Base-by-base conservation (phyloP, 2,329 filamentous ascomycete species). In the Albifimbria verrucaria region DNA sequence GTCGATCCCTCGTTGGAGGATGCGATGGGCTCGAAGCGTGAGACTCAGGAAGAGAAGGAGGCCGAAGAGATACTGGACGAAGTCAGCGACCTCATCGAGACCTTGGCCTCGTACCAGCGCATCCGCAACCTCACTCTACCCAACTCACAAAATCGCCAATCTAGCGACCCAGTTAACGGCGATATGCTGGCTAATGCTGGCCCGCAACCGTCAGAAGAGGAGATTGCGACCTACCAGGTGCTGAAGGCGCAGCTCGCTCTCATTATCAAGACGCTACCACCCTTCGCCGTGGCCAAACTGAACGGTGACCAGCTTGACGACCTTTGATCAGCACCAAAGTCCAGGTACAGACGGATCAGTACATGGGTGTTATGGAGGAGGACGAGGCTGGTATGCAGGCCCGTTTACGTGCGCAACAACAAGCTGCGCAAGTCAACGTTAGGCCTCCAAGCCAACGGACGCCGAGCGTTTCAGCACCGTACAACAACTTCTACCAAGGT, bases 301-400 rank as follows among this genome's bases (percentile, higher is more conserved):
- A 87, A 95, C 62, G 91, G 91, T 10, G 88, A 95, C 65, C 89
- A 92, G 67, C 73, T 96, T n/a, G 87, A 87, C 25, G 89, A 92
- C 53, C 76, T 96, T 47, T 90, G 57, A 88, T 96, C 65, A 93
- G 87, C 72, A 90, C 85, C 45, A 90, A 85, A 65, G 81, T 96
- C 20, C 74, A 90, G 54, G 77, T 95, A 46, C 83, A 89, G 55
- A 85, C 81, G 7, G 85, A 87, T 49, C 85, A 91, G 62, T 89
- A 89, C 68, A 82, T 81, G 57, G 92, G 92, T 4, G 83, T 88
- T 4, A 86, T 95, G 83, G 91, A 95, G 61, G 90, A 93, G 61
- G 91, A 96, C 60, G 88, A 91, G 58, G 78, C 78, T 39, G 81
- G 80, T 41, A 68, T 79, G 26, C 80, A 82, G 43, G 76, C 78